Base-by-base conservation (phyloP, 331 rosid species). In the Quercus tomentella region DNA sequence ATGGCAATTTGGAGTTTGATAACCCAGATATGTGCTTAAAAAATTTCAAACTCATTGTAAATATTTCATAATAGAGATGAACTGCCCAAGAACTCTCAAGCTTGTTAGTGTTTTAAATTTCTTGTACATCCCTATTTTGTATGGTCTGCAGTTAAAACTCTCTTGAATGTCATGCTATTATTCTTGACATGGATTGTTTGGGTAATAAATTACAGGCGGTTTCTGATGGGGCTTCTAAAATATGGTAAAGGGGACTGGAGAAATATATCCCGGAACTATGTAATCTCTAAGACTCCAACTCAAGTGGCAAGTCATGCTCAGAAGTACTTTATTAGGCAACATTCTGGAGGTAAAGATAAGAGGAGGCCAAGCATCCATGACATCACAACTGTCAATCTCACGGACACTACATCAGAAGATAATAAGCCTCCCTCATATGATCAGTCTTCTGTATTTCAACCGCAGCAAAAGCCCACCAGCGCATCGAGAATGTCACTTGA, bases 301-400 rank as follows among this genome's bases (percentile, higher is more conserved):
- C 91, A 88, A 67, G 91, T 88, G 74, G 91, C 89, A 63, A 88
- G 89, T 74, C 91, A 85, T 83, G 91, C 91, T 41, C 91, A 88
- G 75, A 88, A 88, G 65, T 88, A 88, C 85, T 88, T 75, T 78
- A 90, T 89, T 86, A 91, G 97, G 86, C 97, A 94, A 84, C 86
- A 71, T 56, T 85, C 97, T 2, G 97, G 93, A 66, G 97, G 89
- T 7, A 94, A 92, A 75, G 94, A 93, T 81, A 94, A 89, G 77
- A 91, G 97, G 63, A 86, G 98, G 71, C 98, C 98, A 0, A 94
- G 98, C 85, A 94, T 94, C 77, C 98, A 94, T 76, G 98, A 94
- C 33, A 91, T 94, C 79, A 94, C 98, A 5, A 91, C 91, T 35
- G 84, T 88, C 37, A 94, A 84, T 82, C 91, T 94, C 30, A 78